A percentile compares a stretch with the other conserved stretches of the same genome.
These are phyloP conservation scores for Rhizoctonia solani DNA, from an alignment of 1,284 basidiomycete genomes.

Conservation along the genomic window DNA sequence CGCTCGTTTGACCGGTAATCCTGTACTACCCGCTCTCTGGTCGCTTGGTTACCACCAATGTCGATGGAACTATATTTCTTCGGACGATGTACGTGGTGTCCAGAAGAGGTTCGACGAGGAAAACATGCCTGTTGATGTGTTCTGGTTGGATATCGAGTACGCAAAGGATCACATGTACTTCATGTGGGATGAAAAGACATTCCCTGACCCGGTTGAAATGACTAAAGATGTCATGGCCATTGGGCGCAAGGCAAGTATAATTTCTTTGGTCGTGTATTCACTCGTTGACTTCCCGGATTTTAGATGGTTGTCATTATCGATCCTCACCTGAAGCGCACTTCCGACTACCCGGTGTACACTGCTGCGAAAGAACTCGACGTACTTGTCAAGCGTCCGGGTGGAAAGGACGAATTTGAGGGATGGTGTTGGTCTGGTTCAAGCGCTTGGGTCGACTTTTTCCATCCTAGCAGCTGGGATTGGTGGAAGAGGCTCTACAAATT, in stretches of 20 bases:
- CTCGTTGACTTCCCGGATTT: neutral
- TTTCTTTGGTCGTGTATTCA: neutral
- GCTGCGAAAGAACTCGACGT: conserved; percentile 80
- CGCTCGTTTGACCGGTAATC: conserved; percentile 80
- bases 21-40: conserved; percentile 88
- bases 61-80: conserved; percentile 96
- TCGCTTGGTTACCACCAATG: conserved; percentile 96
- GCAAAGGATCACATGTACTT: conserved; percentile 95
- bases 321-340: conserved; percentile 89
- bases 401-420: conserved; percentile 86
- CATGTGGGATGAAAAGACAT: conserved; percentile 91
- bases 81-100: conserved; percentile 87
- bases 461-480: conserved; percentile 88
- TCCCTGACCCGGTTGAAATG: conserved; percentile 96
- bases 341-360: conserved; percentile 83
- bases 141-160: conserved; percentile 99
- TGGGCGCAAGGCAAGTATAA: conserved; percentile 74
- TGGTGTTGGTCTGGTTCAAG: conserved; percentile 98
- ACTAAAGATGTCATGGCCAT: conserved; percentile 82
- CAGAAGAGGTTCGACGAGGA: conserved; percentile 88
- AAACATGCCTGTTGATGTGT: conserved; percentile 94
- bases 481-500: conserved; percentile 86
- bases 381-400: conserved; percentile 79
- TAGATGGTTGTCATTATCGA: conserved; percentile 98
- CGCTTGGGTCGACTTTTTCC: conserved; percentile 97